Percentiles rank a stretch among this genome's conserved stretches.
phyloP scores from a whole-genome alignment of 2,329 filamentous ascomycete species.

The Didymella exigua region DNA sequence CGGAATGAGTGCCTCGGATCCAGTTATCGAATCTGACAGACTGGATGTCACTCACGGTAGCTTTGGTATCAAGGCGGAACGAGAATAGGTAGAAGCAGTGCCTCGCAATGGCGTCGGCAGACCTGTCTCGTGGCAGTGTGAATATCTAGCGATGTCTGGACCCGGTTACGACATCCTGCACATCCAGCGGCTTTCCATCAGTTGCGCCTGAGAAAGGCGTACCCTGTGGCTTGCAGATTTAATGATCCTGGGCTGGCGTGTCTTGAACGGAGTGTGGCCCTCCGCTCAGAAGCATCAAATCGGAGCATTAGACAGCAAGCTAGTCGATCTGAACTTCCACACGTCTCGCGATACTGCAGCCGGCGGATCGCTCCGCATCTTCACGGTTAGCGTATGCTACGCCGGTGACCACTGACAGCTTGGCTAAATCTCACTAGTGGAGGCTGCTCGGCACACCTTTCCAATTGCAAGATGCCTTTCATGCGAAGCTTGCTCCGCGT shows the following conservation, averaged over 20 bases:
- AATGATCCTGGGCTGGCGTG: constrained; percentile 5
- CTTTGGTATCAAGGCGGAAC: constrained; percentile 25
- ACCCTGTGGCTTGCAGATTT: neutral
- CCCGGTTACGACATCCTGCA: constrained; percentile 9
- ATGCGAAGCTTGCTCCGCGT: neutral
- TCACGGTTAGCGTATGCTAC: constrained; percentile 27
- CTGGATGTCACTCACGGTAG: constrained; percentile 34
- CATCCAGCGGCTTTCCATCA: neutral
- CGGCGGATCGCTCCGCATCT: constrained; percentile 42
- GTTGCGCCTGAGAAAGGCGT: neutral
- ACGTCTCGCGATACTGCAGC: constrained; percentile 28
- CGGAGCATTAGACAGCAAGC: constrained; percentile 15
- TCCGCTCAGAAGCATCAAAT: constrained; percentile 24
- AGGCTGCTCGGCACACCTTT: constrained; percentile 28
- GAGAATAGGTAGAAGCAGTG: constrained; percentile 31
- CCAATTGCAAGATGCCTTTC: constrained; percentile 16
- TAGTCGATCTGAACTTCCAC: constrained; percentile 26
- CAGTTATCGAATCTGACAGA: neutral
- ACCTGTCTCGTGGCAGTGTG: constrained; percentile 25
- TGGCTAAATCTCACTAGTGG: constrained; percentile 30
- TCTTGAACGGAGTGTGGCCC: constrained; percentile 25
- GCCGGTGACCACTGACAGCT: constrained; percentile 27
- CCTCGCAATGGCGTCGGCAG: constrained; percentile 32
- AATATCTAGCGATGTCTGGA: constrained; percentile 28
- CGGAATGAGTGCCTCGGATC: constrained; percentile 2